A percentile compares a stretch with the other conserved stretches of the same genome.
These are phyloP conservation scores for Periconia macrospinosa DNA, from an alignment of 2,329 filamentous ascomycete species.

Conservation along the genomic window DNA sequence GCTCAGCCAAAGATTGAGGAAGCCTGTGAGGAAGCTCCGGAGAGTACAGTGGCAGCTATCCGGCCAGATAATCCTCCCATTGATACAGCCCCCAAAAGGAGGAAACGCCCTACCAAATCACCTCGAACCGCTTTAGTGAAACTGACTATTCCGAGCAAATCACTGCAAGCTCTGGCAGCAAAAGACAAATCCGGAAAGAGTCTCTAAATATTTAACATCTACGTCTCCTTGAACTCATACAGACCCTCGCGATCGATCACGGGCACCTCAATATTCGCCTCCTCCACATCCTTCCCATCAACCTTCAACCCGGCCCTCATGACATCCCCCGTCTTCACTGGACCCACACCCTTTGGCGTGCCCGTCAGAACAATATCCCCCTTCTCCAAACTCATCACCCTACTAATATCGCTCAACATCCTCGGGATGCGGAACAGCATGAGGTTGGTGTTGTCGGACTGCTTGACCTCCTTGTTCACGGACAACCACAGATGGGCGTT, in stretches of 20 bases:
- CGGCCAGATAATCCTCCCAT: neutral
- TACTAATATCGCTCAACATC: constrained; percentile 86
- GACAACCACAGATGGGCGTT: constrained; percentile 82
- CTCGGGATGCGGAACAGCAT: constrained; percentile 93
- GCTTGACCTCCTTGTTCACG: constrained; percentile 77
- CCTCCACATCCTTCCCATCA: constrained; percentile 78
- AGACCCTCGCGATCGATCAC: constrained; percentile 78
- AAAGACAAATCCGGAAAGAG: no score
- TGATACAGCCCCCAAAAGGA: neutral
- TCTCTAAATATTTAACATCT: constrained; percentile 9
- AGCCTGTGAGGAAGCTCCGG: neutral
- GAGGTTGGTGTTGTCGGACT: constrained; percentile 86
- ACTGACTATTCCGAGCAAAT: neutral
- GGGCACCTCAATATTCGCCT: constrained; percentile 79
- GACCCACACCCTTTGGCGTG: constrained; percentile 92
- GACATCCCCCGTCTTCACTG: constrained; percentile 81
- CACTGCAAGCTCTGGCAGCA: no score
- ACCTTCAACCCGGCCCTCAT: constrained; percentile 83
- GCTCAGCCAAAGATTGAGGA: neutral
- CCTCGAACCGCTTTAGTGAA: neutral
- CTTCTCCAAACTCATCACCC: constrained; percentile 89
- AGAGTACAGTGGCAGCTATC: neutral
- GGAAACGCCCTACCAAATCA: neutral
- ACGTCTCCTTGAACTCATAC: constrained; percentile 69
- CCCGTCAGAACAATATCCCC: constrained; percentile 96